Base-by-base conservation (phyloP, 2,329 filamentous ascomycete species). In the Parastagonospora avenae region DNA sequence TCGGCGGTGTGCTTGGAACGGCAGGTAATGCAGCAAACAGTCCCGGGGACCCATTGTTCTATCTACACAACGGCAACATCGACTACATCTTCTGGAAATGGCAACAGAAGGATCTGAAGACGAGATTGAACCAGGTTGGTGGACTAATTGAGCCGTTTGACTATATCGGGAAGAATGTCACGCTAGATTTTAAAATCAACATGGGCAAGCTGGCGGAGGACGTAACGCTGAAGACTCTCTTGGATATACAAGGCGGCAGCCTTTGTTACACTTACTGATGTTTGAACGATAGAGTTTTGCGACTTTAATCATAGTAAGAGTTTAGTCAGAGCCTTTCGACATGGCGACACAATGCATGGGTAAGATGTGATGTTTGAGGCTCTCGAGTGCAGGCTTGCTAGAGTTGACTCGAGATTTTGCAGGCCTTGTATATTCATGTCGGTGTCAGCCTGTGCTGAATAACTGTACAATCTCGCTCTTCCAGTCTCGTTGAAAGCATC, bases 21-120 rank as follows among this genome's bases (percentile, higher is more conserved):
- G 61, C 69, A 31, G 70, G 70, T 6, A 64, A 73, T 56, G 62
- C 68, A n/a, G 60, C 61, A 14, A 67, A 69, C 15, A 68, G 67
- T n/a, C 73, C 73, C 11, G 71, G 64, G 8, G 56, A 59, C 8
- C 76, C 69, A 15, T 46, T 70, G 3, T 78, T 72, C 58, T 77
- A 65, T 36, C 57, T 76, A 24, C 74, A 77, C 49, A 70, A 76
- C 49, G 60, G 62, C 3, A 72, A 73, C 42, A 52, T 76, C 2
- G 74, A 76, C 50, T 66, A 60, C 4, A 57, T 74, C 11, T 68
- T 68, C 39, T 75, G 67, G 63, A 8, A 11, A 35, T 65, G 64
- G 64, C 63, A 67, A 40, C 57, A 62, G 11, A 58, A 65, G 40
- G 63, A 73, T 37, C 63, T 72, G 1, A 47, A 51, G 1, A 59